phyloP scores from a whole-genome alignment of 768 basidiomycete genomes.

The Obba rivulosa region DNA sequence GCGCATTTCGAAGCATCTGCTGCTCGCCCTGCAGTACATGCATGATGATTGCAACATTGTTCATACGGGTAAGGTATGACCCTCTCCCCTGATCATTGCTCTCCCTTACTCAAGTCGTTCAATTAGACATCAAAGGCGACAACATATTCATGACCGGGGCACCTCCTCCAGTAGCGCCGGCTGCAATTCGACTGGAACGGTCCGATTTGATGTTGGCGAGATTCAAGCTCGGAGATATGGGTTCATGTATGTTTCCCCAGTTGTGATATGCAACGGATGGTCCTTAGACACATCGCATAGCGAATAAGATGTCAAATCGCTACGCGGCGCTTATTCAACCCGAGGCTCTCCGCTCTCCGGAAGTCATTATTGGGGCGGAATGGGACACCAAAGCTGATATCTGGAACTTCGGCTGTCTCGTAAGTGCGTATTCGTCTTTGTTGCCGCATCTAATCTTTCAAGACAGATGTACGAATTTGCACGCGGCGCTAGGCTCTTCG shows the following conservation, averaged over 20 bases:
- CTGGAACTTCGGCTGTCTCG: slow-evolving; percentile 5
- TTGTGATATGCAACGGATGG: not conserved
- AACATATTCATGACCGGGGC: slow-evolving; percentile 2
- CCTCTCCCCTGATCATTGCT: not conserved
- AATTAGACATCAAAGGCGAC: slow-evolving; percentile 2
- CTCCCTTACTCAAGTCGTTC: not conserved
- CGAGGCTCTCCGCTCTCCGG: slow-evolving; percentile 1
- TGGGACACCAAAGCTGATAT: slow-evolving; percentile 4
- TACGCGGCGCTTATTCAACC: slow-evolving; percentile 1
- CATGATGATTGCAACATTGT: slow-evolving; percentile 47
- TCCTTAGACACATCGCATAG: not conserved
- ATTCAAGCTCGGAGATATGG: not conserved
- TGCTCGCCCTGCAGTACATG: slow-evolving; percentile 48
- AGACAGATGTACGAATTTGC: slow-evolving; percentile 3
- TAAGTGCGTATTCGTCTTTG: not conserved
- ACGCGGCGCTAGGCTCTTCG: not conserved
- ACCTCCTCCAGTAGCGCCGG: not conserved
- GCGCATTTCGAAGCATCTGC: slow-evolving; percentile 50
- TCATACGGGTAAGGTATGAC: slow-evolving; percentile 8
- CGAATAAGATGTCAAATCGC: not conserved
- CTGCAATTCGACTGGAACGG: not conserved
- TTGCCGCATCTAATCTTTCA: not conserved
- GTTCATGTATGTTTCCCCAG: not conserved
- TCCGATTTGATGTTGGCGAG: not conserved
- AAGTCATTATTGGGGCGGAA: slow-evolving; percentile 1